phyloP scores from a whole-genome alignment of 257 asterid genomes.

The Parsonsia alboflavescens region DNA sequence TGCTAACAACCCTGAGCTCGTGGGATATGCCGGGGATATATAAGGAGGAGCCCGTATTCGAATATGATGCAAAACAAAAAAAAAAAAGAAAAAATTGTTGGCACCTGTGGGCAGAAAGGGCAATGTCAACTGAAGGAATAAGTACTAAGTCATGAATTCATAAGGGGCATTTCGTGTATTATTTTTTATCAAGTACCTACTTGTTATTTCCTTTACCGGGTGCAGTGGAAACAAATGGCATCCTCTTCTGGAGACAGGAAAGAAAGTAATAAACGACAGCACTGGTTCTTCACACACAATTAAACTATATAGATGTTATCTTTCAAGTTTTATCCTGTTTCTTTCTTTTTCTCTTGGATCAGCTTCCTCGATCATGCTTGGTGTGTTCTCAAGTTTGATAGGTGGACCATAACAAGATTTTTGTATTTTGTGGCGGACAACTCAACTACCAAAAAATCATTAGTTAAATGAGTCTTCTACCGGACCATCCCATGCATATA shows the following conservation, averaged over 20 bases:
- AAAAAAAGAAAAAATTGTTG: too few species aligned
- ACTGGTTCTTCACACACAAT: too few species aligned
- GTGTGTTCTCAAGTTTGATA: slow-evolving; percentile 4
- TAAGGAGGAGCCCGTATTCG: too few species aligned
- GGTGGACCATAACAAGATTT: background rate
- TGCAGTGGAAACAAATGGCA: background rate
- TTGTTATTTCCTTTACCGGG: background rate
- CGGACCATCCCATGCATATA: background rate
- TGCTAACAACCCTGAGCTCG: too few species aligned
- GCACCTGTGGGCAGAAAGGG: too few species aligned
- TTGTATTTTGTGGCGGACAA: background rate
- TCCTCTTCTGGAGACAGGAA: slow-evolving; percentile 3
- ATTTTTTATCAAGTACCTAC: too few species aligned
- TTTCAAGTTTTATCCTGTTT: background rate
- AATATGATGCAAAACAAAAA: too few species aligned
- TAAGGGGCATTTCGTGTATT: background rate
- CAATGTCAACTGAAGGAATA: background rate
- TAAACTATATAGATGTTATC: too few species aligned
- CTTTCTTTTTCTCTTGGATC: background rate
- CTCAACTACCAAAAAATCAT: slow-evolving; percentile 1
- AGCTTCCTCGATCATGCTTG: background rate
- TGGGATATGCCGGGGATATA: too few species aligned
- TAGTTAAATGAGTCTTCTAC: background rate
- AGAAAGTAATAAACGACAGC: background rate
- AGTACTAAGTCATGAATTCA: background rate